Conservation (phyloP, 345 rosid genomes). For the Pistacia integerrima region DNA sequence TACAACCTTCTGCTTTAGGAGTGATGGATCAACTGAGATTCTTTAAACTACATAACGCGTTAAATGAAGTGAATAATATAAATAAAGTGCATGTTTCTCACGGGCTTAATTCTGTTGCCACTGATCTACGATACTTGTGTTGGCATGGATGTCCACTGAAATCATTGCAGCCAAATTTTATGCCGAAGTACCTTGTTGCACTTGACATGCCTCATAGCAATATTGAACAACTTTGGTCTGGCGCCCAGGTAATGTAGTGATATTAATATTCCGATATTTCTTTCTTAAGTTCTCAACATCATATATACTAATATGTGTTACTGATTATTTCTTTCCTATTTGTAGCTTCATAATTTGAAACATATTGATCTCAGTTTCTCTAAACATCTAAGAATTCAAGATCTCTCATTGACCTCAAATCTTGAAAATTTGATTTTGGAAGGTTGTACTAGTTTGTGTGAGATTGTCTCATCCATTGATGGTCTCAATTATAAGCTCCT, state of each 20-base stretch:
- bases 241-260: neutral
- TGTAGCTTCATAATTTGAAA: slow-evolving; percentile 27
- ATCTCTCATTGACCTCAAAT: neutral
- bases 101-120: neutral
- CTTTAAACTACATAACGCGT: neutral
- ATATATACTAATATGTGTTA: neutral
- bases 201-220: slow-evolving; percentile 8
- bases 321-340: neutral
- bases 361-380: neutral
- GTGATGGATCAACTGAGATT: slow-evolving; percentile 10
- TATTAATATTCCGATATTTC: neutral
- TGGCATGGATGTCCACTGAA: slow-evolving; percentile 16
- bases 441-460: slow-evolving; percentile 10
- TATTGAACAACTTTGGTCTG: slow-evolving; percentile 12
- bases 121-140: neutral
- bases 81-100: neutral
- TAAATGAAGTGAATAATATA: neutral
- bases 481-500: neutral
- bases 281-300: neutral
- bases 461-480: slow-evolving; percentile 17
- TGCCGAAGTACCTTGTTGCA: slow-evolving; percentile 10
- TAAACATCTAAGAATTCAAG: neutral
- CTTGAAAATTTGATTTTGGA: neutral
- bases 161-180: slow-evolving; percentile 7
- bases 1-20: neutral